phyloP scores from a whole-genome alignment of 2,329 filamentous ascomycete genomes.

The Didymella pomorum region DNA sequence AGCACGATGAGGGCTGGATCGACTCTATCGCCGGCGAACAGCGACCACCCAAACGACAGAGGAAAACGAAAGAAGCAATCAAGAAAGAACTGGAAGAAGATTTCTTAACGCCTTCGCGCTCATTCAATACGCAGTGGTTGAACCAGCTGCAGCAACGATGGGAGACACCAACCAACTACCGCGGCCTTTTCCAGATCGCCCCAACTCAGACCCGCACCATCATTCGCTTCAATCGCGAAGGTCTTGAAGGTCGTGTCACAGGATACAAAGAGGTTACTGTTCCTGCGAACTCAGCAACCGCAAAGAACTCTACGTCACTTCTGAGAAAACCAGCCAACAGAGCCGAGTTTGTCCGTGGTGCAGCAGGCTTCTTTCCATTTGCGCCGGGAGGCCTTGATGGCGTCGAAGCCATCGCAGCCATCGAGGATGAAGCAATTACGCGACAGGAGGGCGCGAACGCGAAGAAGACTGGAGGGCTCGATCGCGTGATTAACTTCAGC shows the following conservation, averaged over 20 bases:
- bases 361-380: slow-evolving; percentile 93
- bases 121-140: slow-evolving; percentile 86
- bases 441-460: slow-evolving; percentile 56
- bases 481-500: slow-evolving; percentile 84
- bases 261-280: slow-evolving; percentile 95
- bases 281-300: slow-evolving; percentile 85
- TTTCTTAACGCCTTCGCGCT: slow-evolving; percentile 79
- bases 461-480: slow-evolving; percentile 63
- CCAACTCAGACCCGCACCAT: slow-evolving; percentile 95
- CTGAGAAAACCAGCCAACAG: slow-evolving; percentile 83
- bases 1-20: slow-evolving; percentile 54
- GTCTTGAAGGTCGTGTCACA: slow-evolving; percentile 89
- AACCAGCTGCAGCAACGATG: slow-evolving; percentile 89
- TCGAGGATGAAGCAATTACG: slow-evolving; percentile 77
- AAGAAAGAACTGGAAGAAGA: slow-evolving; percentile 76
- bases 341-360: slow-evolving; percentile 91
- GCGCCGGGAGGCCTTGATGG: slow-evolving; percentile 88
- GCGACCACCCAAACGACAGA: slow-evolving; percentile 60
- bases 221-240: slow-evolving; percentile 89
- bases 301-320: slow-evolving; percentile 93
- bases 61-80: slow-evolving; percentile 67
- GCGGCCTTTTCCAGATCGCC: slow-evolving; percentile 84
- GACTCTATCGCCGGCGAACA: slow-evolving; percentile 67
- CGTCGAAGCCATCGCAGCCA: slow-evolving; percentile 82
- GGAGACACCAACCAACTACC: slow-evolving; percentile 81